These are phyloP conservation scores for Penicillium nucicola DNA, from an alignment of 495 filamentous ascomycete genomes.

Conservation along the genomic window DNA sequence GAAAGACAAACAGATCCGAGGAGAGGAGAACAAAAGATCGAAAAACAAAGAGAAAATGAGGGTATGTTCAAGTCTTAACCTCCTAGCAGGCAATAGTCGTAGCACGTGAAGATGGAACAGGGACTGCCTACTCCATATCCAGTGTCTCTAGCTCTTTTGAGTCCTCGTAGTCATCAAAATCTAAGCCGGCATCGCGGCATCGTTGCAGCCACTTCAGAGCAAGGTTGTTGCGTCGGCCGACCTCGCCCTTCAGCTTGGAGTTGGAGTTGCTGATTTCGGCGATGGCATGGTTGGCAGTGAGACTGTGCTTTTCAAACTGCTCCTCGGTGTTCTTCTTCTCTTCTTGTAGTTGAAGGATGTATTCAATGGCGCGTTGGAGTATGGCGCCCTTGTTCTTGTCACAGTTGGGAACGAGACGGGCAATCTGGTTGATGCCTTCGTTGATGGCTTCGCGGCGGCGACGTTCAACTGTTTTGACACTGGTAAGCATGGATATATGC, in stretches of 20 bases:
- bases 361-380: conserved; percentile 86
- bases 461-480: conserved; percentile 71
- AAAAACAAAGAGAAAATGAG: conserved; percentile 14
- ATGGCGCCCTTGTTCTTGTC: conserved; percentile 99
- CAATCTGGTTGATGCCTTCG: conserved; percentile 96
- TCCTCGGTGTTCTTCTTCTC: conserved; percentile 91
- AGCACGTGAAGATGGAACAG: conserved; percentile 23
- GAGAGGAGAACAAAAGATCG: conserved; percentile 1
- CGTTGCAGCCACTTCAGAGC: conserved; percentile 76
- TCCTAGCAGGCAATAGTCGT: conserved; percentile 26
- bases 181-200: conserved; percentile 71
- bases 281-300: conserved; percentile 92
- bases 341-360: conserved; percentile 91
- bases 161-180: conserved; percentile 49
- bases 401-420: conserved; percentile 95
- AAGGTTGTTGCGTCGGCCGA: conserved; percentile 51
- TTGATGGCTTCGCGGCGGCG: conserved; percentile 98
- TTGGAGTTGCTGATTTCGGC: conserved; percentile 82
- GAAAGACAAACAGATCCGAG: neutral
- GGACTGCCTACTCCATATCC: conserved; percentile 32
- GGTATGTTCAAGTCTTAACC: conserved; percentile 29
- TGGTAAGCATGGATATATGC: conserved; percentile 6
- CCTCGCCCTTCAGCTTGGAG: conserved; percentile 84
- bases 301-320: conserved; percentile 95
- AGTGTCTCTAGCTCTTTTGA: conserved; percentile 39